Evolutionary conservation across 2,329 filamentous ascomycete genomes (phyloP).

Genomic region (Ceratocystis albifundus): DNA sequence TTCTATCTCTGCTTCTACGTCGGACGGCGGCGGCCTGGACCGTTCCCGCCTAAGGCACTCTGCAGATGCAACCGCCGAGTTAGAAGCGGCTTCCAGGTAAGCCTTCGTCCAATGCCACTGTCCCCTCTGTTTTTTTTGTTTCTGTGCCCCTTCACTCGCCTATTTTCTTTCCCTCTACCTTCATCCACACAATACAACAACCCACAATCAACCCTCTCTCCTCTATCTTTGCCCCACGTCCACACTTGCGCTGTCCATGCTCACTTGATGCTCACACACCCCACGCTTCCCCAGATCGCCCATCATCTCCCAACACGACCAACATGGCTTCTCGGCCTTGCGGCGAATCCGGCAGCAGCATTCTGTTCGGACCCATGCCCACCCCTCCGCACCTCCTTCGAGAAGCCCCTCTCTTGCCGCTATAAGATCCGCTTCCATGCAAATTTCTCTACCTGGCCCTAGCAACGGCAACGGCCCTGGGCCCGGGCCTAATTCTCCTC

Average conservation of each 20-base stretch:
- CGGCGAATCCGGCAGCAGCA: slow-evolving; percentile 87
- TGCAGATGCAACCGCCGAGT: slow-evolving; percentile 18
- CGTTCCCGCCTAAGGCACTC: slow-evolving; percentile 20
- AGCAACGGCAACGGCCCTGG: slow-evolving; percentile 26
- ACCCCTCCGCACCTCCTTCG: slow-evolving; percentile 54
- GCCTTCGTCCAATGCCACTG: neutral
- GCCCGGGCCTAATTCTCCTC: slow-evolving; percentile 50
- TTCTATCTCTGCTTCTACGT: neutral
- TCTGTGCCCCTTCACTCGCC: neutral
- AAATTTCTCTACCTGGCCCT: slow-evolving; percentile 49
- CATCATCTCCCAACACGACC: slow-evolving; percentile 74
- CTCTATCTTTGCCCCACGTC: neutral
- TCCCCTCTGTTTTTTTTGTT: neutral
- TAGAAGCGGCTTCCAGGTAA: slow-evolving; percentile 20
- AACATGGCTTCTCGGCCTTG: slow-evolving; percentile 74
- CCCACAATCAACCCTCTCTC: neutral
- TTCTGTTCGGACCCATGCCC: slow-evolving; percentile 51
- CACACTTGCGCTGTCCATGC: neutral
- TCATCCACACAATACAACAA: neutral
- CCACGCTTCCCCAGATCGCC: slow-evolving; percentile 49
- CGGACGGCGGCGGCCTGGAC: neutral
- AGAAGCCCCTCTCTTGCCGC: slow-evolving; percentile 46
- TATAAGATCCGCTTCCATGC: slow-evolving; percentile 62
- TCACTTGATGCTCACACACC: neutral
- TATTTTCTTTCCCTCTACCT: neutral